Base-by-base conservation (phyloP, 768 basidiomycete species). In the Lactarius psammicola region DNA sequence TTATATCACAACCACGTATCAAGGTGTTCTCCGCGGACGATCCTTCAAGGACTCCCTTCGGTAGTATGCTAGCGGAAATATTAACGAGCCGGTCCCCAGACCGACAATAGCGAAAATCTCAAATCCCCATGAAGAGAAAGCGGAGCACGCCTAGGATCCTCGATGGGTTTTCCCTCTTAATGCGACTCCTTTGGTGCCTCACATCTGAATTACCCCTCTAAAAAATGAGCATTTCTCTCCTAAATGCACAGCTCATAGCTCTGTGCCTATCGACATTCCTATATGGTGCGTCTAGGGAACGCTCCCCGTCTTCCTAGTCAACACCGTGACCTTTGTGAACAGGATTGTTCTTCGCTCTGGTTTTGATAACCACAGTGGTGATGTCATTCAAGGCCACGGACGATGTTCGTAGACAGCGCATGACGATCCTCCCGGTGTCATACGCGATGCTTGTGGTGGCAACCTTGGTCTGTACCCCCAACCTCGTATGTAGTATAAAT, bases 281-380 rank as follows among this genome's bases (percentile, higher is more conserved):
- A 18, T 56, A 65, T 56, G 64, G 64, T 61, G 23, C 11, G 59
- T 33, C 30, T 5, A 1, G 33, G 46, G 33, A 26, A 49, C 46
- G 54, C 34, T 15, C n/a, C 20, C 2, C 13, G 31, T 65, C 13
- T 31, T 31, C 6, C 20, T 56, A 34, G 10, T 31, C 26, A 36
- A 59, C 26, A 26, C 20, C 30, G 15, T 51, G 13, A 42, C 4
- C 5, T 31, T 15, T 31, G 5, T 11, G 2, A 4, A 51, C 17
- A 65, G 64, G 59, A 5, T 0, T 38, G 23, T 65, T 56, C 31
- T 60, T 65, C 40, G 11, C 59, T n/a, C 13, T 65, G 10, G 60
- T 60, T 46, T n/a, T 42, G 20, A n/a, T 60, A 30, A 65, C 44
- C 20, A 44, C 11, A 13, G 54, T 17, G 4, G 33, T 65, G 23